phyloP scores from a whole-genome alignment of 805 yeast species.

The Danielia oregonensis region DNA sequence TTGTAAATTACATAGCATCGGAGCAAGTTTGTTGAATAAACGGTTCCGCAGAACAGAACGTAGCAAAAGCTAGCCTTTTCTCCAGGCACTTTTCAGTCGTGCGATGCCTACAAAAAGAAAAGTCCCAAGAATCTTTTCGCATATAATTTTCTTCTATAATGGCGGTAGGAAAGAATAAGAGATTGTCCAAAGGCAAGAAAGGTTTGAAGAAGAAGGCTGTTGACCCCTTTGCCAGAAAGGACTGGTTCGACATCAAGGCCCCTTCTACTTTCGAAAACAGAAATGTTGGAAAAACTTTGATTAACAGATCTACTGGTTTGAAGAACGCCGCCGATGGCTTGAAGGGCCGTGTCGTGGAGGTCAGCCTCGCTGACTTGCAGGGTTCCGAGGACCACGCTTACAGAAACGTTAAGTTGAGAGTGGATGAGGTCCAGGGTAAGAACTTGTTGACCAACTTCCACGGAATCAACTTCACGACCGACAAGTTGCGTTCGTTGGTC shows the following conservation, averaged over 20 bases:
- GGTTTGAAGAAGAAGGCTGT: constrained; percentile 99
- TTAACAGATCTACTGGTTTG: constrained; percentile 98
- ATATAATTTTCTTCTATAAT: constrained; percentile 25
- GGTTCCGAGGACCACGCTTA: constrained; percentile 98
- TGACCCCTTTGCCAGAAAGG: constrained; percentile 99
- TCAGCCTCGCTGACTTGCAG: constrained; percentile 94
- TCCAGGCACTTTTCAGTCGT: too few species aligned
- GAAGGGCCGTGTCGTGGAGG: constrained; percentile 96
- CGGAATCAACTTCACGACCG: constrained; percentile 97
- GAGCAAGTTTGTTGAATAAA: constrained; percentile 47
- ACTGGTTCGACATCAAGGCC: constrained; percentile 98
- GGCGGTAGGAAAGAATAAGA: constrained; percentile 91
- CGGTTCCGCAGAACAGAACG: too few species aligned
- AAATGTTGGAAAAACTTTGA: constrained; percentile 97
- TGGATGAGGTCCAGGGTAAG: constrained; percentile 98
- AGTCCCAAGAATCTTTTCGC: too few species aligned
- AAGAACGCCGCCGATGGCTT: constrained; percentile 97
- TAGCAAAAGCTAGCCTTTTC: too few species aligned
- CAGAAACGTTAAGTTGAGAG: constrained; percentile 97
- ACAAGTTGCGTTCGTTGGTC: constrained; percentile 94
- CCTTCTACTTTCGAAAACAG: constrained; percentile 98
- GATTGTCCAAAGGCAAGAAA: constrained; percentile 87
- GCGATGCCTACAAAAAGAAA: too few species aligned
- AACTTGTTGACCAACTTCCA: constrained; percentile 99
- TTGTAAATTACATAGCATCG: constrained; percentile 24